These are phyloP conservation scores for Clavispora asparagi DNA, from an alignment of 805 yeast species.

Conservation along the genomic window DNA sequence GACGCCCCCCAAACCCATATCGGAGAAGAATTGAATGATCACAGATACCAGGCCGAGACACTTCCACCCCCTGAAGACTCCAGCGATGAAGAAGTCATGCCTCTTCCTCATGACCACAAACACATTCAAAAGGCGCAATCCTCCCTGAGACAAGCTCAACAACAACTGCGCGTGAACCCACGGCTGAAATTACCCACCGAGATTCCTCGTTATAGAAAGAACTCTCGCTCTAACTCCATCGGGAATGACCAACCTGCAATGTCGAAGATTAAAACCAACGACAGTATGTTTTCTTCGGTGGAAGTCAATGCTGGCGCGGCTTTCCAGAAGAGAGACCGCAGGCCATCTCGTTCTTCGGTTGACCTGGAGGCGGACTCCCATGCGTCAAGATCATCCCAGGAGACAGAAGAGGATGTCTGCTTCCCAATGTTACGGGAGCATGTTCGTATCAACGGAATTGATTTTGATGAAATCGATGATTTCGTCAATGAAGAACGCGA, in stretches of 20 bases:
- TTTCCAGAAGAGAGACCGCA: slow-evolving; percentile 21
- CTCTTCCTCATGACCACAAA: not conserved
- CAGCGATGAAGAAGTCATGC: slow-evolving; percentile 3
- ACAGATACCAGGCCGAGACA: slow-evolving; percentile 31
- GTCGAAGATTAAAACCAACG: slow-evolving; percentile 18
- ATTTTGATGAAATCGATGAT: slow-evolving; percentile 85
- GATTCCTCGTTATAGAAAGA: not conserved
- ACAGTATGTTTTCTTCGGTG: slow-evolving; percentile 6
- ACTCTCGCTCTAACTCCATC: not conserved
- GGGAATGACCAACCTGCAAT: slow-evolving; percentile 19
- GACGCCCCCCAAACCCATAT: slow-evolving; percentile 13
- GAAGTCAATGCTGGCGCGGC: slow-evolving; percentile 12
- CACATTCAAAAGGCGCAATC: not conserved
- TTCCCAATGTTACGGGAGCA: slow-evolving; percentile 81
- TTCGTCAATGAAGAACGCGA: slow-evolving; percentile 60
- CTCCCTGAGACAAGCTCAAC: not conserved
- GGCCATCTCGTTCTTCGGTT: slow-evolving; percentile 33
- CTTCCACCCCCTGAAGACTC: slow-evolving; percentile 24
- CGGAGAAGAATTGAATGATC: slow-evolving; percentile 36
- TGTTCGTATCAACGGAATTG: slow-evolving; percentile 66
- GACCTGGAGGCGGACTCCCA: slow-evolving; percentile 70
- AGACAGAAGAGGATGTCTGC: slow-evolving; percentile 96
- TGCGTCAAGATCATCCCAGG: slow-evolving; percentile 75
- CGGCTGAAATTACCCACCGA: not conserved
- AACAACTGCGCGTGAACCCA: not conserved